These are phyloP conservation scores for Hirsutella minnesotensis DNA, from an alignment of 2,329 filamentous ascomycete genomes.

Conservation along the genomic window DNA sequence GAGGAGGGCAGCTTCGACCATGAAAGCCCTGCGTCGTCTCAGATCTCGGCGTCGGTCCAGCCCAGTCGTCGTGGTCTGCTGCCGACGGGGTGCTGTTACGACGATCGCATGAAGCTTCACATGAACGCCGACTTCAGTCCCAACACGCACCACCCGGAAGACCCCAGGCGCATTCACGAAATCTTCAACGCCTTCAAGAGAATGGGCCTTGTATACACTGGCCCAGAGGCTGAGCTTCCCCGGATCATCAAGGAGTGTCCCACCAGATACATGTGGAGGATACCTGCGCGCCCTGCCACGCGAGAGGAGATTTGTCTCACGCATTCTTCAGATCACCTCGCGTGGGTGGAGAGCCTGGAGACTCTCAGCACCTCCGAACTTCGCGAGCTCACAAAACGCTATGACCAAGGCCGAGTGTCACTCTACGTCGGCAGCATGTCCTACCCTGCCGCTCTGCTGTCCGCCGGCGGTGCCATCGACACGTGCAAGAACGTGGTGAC, in stretches of 20 bases:
- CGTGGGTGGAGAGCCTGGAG: constrained; percentile 57
- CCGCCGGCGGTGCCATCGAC: constrained; percentile 88
- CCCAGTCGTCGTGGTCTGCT: constrained; percentile 37
- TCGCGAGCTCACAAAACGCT: constrained; percentile 48
- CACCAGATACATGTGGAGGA: constrained; percentile 60
- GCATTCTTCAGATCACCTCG: constrained; percentile 65
- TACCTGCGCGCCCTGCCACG: constrained; percentile 66
- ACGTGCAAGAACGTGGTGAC: constrained; percentile 84
- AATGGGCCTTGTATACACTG: constrained; percentile 62
- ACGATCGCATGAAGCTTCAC: constrained; percentile 91
- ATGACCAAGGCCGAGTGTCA: constrained; percentile 58
- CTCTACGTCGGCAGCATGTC: constrained; percentile 77
- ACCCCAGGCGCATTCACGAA: constrained; percentile 80
- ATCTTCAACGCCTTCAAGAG: constrained; percentile 85
- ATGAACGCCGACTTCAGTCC: constrained; percentile 68
- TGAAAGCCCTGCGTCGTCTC: constrained; percentile 22
- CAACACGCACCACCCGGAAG: constrained; percentile 81
- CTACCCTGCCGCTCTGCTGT: constrained; percentile 68
- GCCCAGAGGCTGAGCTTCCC: constrained; percentile 41
- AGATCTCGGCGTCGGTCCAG: constrained; percentile 24
- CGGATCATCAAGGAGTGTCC: constrained; percentile 40
- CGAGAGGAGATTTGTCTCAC: constrained; percentile 69
- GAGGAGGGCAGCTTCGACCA: constrained; percentile 22
- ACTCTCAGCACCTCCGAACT: constrained; percentile 50
- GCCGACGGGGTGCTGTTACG: constrained; percentile 74